A percentile compares a stretch with the other conserved stretches of the same genome.
These are phyloP conservation scores for Phytophthora cajani DNA, from an alignment of 352 stramenopile species.

Conservation along the genomic window DNA sequence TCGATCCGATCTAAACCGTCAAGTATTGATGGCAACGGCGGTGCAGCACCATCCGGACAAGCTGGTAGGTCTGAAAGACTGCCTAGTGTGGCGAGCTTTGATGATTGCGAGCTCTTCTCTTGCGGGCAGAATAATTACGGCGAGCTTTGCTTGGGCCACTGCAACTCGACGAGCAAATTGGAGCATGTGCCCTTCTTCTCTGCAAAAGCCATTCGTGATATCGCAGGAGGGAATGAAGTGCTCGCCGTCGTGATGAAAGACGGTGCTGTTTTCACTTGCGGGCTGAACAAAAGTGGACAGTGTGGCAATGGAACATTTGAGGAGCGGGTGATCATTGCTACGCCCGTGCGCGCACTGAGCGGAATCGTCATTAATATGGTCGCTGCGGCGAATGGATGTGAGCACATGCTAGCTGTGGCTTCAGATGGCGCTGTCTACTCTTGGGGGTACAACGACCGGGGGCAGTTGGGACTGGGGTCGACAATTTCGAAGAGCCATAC, in stretches of 20 bases:
- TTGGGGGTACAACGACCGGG: conserved; percentile 90
- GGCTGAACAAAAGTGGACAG: conserved; percentile 89
- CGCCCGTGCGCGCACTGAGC: conserved; percentile 68
- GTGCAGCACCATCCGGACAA: conserved; percentile 12
- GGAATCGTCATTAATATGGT: conserved; percentile 77
- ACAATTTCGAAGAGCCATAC: conserved; percentile 90
- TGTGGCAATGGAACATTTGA: conserved; percentile 90
- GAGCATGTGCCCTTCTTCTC: conserved; percentile 89
- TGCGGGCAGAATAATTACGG: conserved; percentile 92
- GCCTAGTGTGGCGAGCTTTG: conserved; percentile 46
- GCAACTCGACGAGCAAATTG: conserved; percentile 87
- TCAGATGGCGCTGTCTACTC: conserved; percentile 81
- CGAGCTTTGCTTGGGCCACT: conserved; percentile 86
- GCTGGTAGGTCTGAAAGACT: conserved; percentile 9
- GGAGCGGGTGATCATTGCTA: conserved; percentile 81
- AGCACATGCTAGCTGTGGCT: conserved; percentile 89
- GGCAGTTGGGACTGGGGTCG: conserved; percentile 81
- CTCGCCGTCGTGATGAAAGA: conserved; percentile 88
- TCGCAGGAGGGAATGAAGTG: conserved; percentile 86
- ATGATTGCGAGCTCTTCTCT: conserved; percentile 89
- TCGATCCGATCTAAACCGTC: conserved; percentile 45
- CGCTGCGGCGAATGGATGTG: conserved; percentile 83
- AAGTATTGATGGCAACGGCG: conserved; percentile 10
- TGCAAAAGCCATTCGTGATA: conserved; percentile 71
- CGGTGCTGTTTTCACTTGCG: conserved; percentile 78